These are phyloP conservation scores for Aspergillus brunneoviolaceus DNA, from an alignment of 2,329 filamentous ascomycete species.

Conservation along the genomic window DNA sequence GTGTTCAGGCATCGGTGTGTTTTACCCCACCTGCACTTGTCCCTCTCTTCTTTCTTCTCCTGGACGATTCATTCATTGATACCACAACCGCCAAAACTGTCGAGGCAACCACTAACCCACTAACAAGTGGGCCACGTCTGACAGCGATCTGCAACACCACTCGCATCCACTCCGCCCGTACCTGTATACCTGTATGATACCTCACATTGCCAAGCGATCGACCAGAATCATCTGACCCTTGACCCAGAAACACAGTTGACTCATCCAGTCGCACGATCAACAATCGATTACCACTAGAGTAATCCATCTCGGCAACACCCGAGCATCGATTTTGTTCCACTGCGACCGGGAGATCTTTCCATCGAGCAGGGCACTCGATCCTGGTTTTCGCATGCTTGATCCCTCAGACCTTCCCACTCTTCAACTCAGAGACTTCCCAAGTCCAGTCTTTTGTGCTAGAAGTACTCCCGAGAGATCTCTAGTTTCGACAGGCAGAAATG, in stretches of 20 bases:
- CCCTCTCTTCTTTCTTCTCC: too few species aligned
- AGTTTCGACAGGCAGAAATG: background rate
- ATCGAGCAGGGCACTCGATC: too few species aligned
- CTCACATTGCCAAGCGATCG: background rate
- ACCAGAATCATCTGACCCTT: background rate
- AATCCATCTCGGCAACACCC: background rate
- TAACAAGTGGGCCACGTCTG: background rate
- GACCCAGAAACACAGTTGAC: background rate
- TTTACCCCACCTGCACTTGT: too few species aligned
- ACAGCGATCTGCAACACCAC: background rate
- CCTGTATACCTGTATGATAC: background rate
- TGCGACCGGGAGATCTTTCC: too few species aligned
- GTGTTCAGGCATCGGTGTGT: too few species aligned
- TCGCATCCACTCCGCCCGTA: too few species aligned
- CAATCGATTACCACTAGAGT: background rate
- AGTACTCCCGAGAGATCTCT: too few species aligned
- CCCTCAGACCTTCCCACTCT: too few species aligned
- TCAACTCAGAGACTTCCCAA: too few species aligned
- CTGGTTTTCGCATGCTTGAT: too few species aligned
- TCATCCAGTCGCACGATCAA: background rate
- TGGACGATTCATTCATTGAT: too few species aligned
- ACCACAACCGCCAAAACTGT: background rate
- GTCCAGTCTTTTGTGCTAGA: too few species aligned
- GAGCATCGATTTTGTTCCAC: background rate
- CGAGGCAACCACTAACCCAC: background rate